Base-by-base conservation (phyloP, 2,329 filamentous ascomycete species). In the Pseudocercospora fuligena region DNA sequence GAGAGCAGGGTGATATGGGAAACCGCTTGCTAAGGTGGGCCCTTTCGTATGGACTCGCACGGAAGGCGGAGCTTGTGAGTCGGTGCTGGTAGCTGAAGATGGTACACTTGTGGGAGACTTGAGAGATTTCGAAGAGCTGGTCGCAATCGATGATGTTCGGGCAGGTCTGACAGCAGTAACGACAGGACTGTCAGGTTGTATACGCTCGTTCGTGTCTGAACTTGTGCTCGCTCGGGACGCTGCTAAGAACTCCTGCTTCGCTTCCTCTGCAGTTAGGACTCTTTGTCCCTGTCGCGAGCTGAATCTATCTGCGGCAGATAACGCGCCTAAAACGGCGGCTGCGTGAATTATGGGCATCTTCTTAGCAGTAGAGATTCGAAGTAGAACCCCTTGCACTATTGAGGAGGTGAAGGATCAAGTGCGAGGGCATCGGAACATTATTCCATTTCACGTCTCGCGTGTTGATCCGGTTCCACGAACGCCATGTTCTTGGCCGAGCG, bases 1-100 rank as follows among this genome's bases (percentile, higher is more conserved):
- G 8, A 74, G 64, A 11, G 67, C 64, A 5, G 69, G 69, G 61
- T 73, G 72, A 25, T 74, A 74, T 1, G 71, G 57, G 29, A 73
- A 74, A 2, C 72, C 71, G 5, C 67, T 69, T 16, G 67, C 68
- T 23, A 74, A 62, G n/a, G 66, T 62, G 3, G 68, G 29, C 14
- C 72, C 72, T 62, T 66, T 72, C 19, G 72, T 72, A 16, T 66
- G 51, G 5, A 74, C 64, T 11, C 66, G 68, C 8, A 74, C 54
- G 6, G 63, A 65, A 21, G 31, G 62, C 5, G 53, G 40, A 58
- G 56, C 56, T 29, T 29, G 46, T 7, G 62, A 53, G 27, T 56
- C 46, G 19, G 33, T 29, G 47, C 59, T 60, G 56, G 36, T 47
- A 8, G 23, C n/a, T 5, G 63, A 65, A 54, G 51, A 54, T 27